Percentiles rank a stretch among this genome's conserved stretches.
These are phyloP conservation scores for Closterium sp. DNA, from an alignment of 139 green algal species.

Conservation along the genomic window DNA sequence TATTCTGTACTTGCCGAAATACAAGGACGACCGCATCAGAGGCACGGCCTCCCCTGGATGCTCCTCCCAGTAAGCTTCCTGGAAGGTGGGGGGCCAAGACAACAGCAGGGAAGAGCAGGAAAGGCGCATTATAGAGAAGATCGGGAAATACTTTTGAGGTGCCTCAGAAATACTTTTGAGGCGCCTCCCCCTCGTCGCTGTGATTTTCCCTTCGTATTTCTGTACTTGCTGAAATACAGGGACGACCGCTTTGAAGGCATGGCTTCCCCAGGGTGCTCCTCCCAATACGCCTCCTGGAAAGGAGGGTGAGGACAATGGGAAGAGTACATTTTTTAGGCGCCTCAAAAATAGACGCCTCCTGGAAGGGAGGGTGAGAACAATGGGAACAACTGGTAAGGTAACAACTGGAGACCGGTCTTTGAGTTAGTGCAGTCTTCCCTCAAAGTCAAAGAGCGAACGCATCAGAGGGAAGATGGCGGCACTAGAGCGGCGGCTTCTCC, in stretches of 20 bases:
- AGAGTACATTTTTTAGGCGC: no score
- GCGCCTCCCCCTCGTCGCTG: no score
- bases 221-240: neutral
- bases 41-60: slow-evolving; percentile 32
- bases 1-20: slow-evolving; percentile 16
- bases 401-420: no score
- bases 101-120: no score
- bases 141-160: neutral
- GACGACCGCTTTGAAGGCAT: neutral
- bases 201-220: slow-evolving; percentile 12
- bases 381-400: neutral
- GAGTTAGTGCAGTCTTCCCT: slow-evolving; percentile 17
- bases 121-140: no score
- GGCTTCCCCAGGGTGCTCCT: slow-evolving; percentile 24
- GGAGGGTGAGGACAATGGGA: no score
- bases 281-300: slow-evolving; percentile 34
- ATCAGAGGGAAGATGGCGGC: neutral
- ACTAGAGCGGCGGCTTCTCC: slow-evolving; percentile 4
- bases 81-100: neutral
- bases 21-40: neutral
- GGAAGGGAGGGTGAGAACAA: no score
- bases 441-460: neutral
- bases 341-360: no score
- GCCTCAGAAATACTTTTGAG: no score
- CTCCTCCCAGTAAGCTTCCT: slow-evolving; percentile 40